These are phyloP conservation scores for Eimeria maxima DNA, from an alignment of 169 alveolate genomes.

Conservation along the genomic window DNA sequence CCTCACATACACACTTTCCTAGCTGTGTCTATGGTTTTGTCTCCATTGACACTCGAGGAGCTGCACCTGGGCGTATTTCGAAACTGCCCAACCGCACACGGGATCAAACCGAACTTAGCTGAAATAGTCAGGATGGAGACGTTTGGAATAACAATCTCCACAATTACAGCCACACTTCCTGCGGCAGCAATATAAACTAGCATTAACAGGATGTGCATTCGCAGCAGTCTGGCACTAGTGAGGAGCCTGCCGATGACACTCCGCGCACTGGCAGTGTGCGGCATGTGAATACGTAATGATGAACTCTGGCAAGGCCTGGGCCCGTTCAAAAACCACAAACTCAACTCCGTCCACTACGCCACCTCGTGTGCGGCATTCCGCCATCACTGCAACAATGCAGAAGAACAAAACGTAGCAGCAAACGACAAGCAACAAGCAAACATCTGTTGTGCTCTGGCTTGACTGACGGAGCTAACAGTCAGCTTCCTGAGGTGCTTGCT, in stretches of 20 bases:
- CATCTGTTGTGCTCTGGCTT: background rate
- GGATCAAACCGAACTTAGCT: background rate
- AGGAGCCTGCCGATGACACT: slow-evolving; percentile 47
- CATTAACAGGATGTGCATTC: background rate
- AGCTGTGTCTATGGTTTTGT: background rate
- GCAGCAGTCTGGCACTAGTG: slow-evolving; percentile 42
- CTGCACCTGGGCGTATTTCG: background rate
- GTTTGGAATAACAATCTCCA: background rate
- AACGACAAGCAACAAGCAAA: background rate
- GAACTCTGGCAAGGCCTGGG: slow-evolving; percentile 84
- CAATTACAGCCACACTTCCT: background rate
- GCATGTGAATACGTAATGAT: slow-evolving; percentile 79
- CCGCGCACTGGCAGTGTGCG: slow-evolving; percentile 78
- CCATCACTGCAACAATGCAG: slow-evolving; percentile 71
- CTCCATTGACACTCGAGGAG: background rate
- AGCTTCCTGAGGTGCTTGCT: background rate
- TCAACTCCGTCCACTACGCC: slow-evolving; percentile 84
- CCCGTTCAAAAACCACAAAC: slow-evolving; percentile 82
- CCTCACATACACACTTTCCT: background rate
- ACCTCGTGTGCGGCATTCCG: slow-evolving; percentile 83
- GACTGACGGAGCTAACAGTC: background rate
- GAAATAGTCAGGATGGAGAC: background rate
- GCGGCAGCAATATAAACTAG: background rate
- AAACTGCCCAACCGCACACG: background rate
- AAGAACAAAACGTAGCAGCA: background rate